Conservation (phyloP, 768 basidiomycete genomes). For the Auriscalpium microsporum region DNA sequence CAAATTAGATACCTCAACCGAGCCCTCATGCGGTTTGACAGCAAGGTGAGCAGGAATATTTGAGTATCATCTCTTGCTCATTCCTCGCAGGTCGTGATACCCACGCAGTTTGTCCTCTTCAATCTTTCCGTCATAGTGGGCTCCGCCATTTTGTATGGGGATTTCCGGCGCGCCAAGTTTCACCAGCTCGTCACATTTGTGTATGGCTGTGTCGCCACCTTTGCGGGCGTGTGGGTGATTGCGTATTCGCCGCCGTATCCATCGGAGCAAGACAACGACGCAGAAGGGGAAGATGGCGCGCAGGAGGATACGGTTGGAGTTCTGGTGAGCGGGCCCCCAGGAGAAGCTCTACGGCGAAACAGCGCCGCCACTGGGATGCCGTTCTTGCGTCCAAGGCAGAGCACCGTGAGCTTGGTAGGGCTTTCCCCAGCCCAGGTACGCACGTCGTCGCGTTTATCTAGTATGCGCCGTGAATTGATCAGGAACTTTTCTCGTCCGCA, state of each 20-base stretch:
- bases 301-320: constrained; percentile 26
- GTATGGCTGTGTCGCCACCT: constrained; percentile 85
- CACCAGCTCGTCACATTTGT: constrained; percentile 78
- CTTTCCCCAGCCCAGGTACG: constrained; percentile 69
- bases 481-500: background rate
- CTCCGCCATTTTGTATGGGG: constrained; percentile 88
- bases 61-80: background rate
- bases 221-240: constrained; percentile 82
- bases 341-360: constrained; percentile 24
- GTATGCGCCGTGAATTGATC: background rate
- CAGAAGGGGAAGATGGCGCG: constrained; percentile 22
- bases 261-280: constrained; percentile 19
- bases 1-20: constrained; percentile 80
- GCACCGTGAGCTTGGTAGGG: constrained; percentile 53
- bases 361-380: constrained; percentile 32
- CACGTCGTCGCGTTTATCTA: background rate
- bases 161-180: constrained; percentile 78
- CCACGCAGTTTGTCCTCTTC: constrained; percentile 92
- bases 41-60: constrained; percentile 50
- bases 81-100: constrained; percentile 67
- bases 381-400: constrained; percentile 42
- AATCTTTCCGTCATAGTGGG: constrained; percentile 89
- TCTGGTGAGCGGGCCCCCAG: constrained; percentile 28
- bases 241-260: constrained; percentile 45
- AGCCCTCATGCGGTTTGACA: constrained; percentile 88